Percentiles rank a stretch among this genome's conserved stretches.
phyloP scores from a whole-genome alignment of 2,329 filamentous ascomycete genomes.

The Cladosporium velox region DNA sequence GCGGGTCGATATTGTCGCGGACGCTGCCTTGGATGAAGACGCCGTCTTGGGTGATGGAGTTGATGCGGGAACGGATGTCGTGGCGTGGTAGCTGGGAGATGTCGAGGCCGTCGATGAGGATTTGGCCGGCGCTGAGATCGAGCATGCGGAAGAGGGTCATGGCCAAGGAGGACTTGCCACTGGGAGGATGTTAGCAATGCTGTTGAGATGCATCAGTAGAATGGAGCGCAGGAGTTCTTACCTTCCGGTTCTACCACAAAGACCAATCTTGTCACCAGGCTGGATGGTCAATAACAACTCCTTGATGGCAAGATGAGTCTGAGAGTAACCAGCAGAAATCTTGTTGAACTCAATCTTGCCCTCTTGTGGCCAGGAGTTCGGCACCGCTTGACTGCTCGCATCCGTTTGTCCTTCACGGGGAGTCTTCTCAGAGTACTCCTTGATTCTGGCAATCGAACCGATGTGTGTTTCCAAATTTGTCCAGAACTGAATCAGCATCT shows the following conservation, averaged over 20 bases:
- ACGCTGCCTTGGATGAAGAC: conserved; percentile 53
- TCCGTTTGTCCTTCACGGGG: conserved; percentile 41
- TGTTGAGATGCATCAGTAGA: conserved; percentile 26
- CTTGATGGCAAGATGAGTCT: conserved; percentile 40
- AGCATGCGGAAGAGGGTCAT: conserved; percentile 53
- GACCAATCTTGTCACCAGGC: conserved; percentile 52
- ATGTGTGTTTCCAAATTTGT: conserved; percentile 60
- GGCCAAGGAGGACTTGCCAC: conserved; percentile 55
- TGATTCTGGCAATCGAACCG: conserved; percentile 58
- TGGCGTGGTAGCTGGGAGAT: conserved; percentile 48
- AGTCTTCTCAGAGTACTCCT: conserved; percentile 52
- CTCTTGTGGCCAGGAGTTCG: neutral
- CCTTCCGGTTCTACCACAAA: conserved; percentile 58
- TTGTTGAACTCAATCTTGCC: conserved; percentile 20
- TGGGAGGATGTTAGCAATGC: conserved; percentile 27
- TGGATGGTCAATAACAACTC: conserved; percentile 50
- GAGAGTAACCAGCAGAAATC: conserved; percentile 30
- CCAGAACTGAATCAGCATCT: conserved; percentile 55
- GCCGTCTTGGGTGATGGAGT: conserved; percentile 55
- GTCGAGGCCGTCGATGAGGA: conserved; percentile 53
- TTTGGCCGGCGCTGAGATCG: conserved; percentile 45
- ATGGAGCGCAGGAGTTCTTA: conserved; percentile 25
- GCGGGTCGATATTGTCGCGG: conserved; percentile 53
- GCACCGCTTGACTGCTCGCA: neutral
- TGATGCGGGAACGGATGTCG: conserved; percentile 49